A percentile compares a stretch with the other conserved stretches of the same genome.
Evolutionary conservation across 225 moss, liverwort and hornwort genomes (phyloP).

Genomic region (Pseudisothecium myosuroides): DNA sequence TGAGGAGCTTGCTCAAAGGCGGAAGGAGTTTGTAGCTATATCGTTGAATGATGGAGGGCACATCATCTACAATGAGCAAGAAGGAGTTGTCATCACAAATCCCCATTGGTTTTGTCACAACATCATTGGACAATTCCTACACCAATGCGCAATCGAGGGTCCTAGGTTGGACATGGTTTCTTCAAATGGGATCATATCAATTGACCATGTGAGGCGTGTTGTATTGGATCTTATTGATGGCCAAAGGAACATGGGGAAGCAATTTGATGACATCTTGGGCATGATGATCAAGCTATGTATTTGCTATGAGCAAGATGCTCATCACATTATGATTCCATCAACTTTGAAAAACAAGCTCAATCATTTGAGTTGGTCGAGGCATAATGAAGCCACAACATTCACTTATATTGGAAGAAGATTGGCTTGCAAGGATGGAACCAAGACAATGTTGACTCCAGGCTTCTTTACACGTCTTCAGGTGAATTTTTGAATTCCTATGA

Average conservation of each 20-base stretch:
- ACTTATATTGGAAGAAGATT: neutral
- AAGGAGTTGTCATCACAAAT: neutral
- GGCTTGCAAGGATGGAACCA: neutral
- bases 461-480: neutral
- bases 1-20: neutral
- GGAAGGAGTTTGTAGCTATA: neutral
- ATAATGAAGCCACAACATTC: too few species aligned
- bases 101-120: conserved; percentile 6
- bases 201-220: neutral
- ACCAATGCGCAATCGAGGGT: neutral
- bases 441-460: neutral
- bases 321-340: neutral
- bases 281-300: neutral
- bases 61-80: neutral
- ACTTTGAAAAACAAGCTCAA: neutral
- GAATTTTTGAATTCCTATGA: neutral
- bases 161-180: neutral
- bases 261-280: neutral
- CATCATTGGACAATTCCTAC: neutral
- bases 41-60: neutral
- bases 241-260: neutral
- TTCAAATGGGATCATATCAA: neutral
- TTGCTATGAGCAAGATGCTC: neutral
- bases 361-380: neutral
- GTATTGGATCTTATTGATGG: neutral